phyloP scores from a whole-genome alignment of 208 protist species.

The Porcisia hertigi region DNA sequence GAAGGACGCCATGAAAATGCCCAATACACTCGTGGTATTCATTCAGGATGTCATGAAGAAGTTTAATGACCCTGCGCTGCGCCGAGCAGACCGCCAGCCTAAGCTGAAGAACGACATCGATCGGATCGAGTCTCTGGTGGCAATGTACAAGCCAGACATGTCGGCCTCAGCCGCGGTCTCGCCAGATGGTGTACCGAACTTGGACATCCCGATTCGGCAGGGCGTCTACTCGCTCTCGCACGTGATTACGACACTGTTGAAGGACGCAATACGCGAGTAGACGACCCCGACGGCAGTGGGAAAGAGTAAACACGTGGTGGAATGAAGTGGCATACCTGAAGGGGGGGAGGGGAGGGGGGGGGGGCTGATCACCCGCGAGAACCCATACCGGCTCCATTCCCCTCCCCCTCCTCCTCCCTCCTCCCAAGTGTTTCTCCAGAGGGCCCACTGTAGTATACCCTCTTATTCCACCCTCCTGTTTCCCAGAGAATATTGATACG shows the following conservation, averaged over 20 bases:
- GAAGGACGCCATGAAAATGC: slow-evolving; percentile 11
- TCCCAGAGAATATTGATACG: neutral
- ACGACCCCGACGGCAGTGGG: neutral
- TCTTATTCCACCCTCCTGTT: too few species aligned
- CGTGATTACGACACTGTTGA: slow-evolving; percentile 18
- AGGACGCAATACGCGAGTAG: slow-evolving; percentile 4
- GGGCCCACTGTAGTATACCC: neutral
- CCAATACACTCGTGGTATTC: neutral
- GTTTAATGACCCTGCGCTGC: slow-evolving; percentile 20
- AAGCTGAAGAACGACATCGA: slow-evolving; percentile 25
- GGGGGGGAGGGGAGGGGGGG: neutral
- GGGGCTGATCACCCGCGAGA: neutral
- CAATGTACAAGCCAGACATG: slow-evolving; percentile 1
- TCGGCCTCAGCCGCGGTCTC: neutral
- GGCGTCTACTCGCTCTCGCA: slow-evolving; percentile 11
- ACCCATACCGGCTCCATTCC: neutral
- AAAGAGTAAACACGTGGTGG: too few species aligned
- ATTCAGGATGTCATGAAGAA: slow-evolving; percentile 26
- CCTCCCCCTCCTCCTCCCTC: neutral
- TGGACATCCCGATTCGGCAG: slow-evolving; percentile 23
- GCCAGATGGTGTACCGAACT: neutral
- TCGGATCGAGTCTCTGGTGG: slow-evolving; percentile 11
- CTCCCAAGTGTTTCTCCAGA: neutral
- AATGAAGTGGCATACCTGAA: neutral
- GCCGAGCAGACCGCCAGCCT: slow-evolving; percentile 10